phyloP scores from a whole-genome alignment of 768 basidiomycete genomes.

The Clitopilus hobsonii region DNA sequence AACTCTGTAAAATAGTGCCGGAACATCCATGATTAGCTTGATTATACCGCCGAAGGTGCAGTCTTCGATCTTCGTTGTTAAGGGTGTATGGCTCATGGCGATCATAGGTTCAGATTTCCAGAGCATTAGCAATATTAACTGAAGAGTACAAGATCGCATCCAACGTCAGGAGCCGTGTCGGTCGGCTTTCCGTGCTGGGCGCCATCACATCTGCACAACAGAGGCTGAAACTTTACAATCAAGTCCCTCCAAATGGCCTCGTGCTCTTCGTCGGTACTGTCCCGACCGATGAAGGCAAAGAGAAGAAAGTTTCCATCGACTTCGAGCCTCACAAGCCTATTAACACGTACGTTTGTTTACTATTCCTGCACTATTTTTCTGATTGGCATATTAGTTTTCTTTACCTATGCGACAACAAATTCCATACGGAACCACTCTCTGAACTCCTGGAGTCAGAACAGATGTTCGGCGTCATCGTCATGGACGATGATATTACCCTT shows the following conservation, averaged over 20 bases:
- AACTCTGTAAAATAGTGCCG: slow-evolving; percentile 51
- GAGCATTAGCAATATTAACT: slow-evolving; percentile 92
- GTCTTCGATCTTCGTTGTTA: slow-evolving; percentile 12
- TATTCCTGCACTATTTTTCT: neutral
- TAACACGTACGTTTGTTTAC: slow-evolving; percentile 75
- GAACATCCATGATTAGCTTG: slow-evolving; percentile 98
- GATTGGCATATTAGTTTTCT: slow-evolving; percentile 58
- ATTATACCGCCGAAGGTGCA: slow-evolving; percentile 91
- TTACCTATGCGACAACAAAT: slow-evolving; percentile 99
- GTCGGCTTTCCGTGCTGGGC: slow-evolving; percentile 93
- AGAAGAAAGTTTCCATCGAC: slow-evolving; percentile 98
- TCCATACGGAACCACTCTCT: slow-evolving; percentile 96
- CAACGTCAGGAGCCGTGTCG: slow-evolving; percentile 99
- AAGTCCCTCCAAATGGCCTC: slow-evolving; percentile 94
- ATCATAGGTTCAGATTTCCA: slow-evolving; percentile 85
- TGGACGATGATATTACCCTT: slow-evolving; percentile 97
- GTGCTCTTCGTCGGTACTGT: slow-evolving; percentile 98
- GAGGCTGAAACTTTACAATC: slow-evolving; percentile 92
- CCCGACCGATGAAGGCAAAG: slow-evolving; percentile 97
- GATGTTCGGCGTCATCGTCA: slow-evolving; percentile 98
- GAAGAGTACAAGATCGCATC: slow-evolving; percentile 99
- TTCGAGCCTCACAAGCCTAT: slow-evolving; percentile 99
- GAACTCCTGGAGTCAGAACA: slow-evolving; percentile 97
- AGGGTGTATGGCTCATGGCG: slow-evolving; percentile 8
- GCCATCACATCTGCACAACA: slow-evolving; percentile 99